Evolutionary conservation across 148 eudicot genomes (phyloP).

Genomic region (Drosera capensis): DNA sequence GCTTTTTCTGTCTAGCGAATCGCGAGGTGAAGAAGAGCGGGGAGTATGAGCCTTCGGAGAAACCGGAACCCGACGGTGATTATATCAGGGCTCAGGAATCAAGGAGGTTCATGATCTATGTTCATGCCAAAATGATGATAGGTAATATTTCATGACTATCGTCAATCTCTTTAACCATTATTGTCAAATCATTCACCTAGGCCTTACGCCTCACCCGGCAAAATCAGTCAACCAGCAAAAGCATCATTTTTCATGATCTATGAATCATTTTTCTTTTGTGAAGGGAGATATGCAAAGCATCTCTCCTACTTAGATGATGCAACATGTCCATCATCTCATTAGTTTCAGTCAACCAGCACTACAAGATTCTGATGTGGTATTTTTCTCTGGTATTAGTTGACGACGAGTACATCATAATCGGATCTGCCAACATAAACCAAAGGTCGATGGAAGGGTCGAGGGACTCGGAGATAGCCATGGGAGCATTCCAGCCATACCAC

Average conservation of each 20-base stretch:
- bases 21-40: conserved; percentile 22
- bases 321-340: too few relatives aligned
- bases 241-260: too few relatives aligned
- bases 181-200: too few relatives aligned
- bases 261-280: too few relatives aligned
- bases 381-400: conserved; percentile 18
- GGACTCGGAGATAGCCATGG: conserved; percentile 52
- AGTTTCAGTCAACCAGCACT: too few relatives aligned
- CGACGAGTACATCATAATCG: conserved; percentile 39
- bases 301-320: too few relatives aligned
- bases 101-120: conserved; percentile 39
- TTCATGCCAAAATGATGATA: conserved; percentile 52
- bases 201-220: too few relatives aligned
- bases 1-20: conserved; percentile 38
- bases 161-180: background rate
- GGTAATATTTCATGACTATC: conserved; percentile 9
- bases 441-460: conserved; percentile 42
- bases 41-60: conserved; percentile 24
- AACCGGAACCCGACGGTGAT: conserved; percentile 23
- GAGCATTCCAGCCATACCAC: conserved; percentile 41
- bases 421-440: conserved; percentile 40
- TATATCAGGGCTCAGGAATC: conserved; percentile 24
- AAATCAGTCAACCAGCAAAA: too few relatives aligned
- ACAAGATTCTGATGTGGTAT: too few relatives aligned
- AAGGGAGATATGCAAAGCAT: too few relatives aligned